Conservation (phyloP, 176 grass and related monocot genomes). For the Avena sativa region DNA sequence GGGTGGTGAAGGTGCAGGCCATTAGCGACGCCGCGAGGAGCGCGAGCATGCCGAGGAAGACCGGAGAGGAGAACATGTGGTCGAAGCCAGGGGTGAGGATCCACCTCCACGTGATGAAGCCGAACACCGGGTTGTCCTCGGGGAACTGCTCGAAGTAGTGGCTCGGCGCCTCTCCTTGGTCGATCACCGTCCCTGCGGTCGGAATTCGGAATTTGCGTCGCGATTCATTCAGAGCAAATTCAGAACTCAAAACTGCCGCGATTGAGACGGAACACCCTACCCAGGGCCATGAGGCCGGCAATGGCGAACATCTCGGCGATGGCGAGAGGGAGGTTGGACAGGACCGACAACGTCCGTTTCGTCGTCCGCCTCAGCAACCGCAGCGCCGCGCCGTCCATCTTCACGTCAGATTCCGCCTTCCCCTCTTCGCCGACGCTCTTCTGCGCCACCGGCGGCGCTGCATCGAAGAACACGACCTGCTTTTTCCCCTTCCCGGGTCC, state of each 20-base stretch:
- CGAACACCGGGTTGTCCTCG: slow-evolving; percentile 80
- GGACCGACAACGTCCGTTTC: slow-evolving; percentile 61
- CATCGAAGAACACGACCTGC: slow-evolving; percentile 85
- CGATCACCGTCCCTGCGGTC: slow-evolving; percentile 73
- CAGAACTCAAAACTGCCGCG: background rate
- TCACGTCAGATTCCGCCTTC: background rate
- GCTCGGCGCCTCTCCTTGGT: slow-evolving; percentile 81
- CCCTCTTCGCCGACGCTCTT: background rate
- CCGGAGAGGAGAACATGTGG: slow-evolving; percentile 94
- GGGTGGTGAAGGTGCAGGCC: slow-evolving; percentile 96
- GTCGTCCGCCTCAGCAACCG: slow-evolving; percentile 52
- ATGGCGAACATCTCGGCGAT: slow-evolving; percentile 86
- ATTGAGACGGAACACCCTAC: slow-evolving; percentile 24
- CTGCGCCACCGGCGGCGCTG: slow-evolving; percentile 59
- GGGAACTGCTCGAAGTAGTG: slow-evolving; percentile 85
- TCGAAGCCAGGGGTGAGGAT: slow-evolving; percentile 89
- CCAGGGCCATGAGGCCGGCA: slow-evolving; percentile 81
- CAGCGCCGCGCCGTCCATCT: slow-evolving; percentile 29
- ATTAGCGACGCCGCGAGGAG: slow-evolving; percentile 87
- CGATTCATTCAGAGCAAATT: background rate
- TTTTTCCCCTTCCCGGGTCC: slow-evolving; percentile 58
- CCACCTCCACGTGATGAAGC: slow-evolving; percentile 93
- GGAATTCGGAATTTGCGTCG: background rate
- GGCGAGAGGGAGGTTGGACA: slow-evolving; percentile 88
- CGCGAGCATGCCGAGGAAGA: slow-evolving; percentile 80